phyloP scores from a whole-genome alignment of 2,329 filamentous ascomycete species.

The Xylariaceae sp. region DNA sequence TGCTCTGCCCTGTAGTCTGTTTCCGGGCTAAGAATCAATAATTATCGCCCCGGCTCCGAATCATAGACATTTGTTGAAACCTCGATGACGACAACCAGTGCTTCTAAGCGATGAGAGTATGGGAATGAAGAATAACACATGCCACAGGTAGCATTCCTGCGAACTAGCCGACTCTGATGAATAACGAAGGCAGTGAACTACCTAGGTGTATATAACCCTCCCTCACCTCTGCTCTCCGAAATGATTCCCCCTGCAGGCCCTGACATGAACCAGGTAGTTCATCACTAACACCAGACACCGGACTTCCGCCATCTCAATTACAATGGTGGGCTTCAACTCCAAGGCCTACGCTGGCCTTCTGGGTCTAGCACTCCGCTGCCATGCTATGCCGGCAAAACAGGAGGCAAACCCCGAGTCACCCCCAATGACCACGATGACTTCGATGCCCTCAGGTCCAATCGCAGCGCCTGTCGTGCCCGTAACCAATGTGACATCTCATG shows the following conservation, averaged over 20 bases:
- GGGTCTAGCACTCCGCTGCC: slow-evolving; percentile 14
- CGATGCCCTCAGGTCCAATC: slow-evolving; percentile 29
- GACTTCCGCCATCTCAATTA: not conserved
- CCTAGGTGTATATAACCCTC: slow-evolving; percentile 5
- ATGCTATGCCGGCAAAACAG: slow-evolving; percentile 33
- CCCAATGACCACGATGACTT: slow-evolving; percentile 32
- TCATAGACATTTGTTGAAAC: not conserved
- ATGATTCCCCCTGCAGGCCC: not conserved
- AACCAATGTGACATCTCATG: slow-evolving; percentile 60
- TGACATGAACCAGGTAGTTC: not conserved
- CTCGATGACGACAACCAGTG: slow-evolving; percentile 13
- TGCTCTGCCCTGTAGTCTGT: not conserved
- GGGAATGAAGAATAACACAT: not conserved
- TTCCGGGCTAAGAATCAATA: not conserved
- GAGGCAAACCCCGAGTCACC: slow-evolving; percentile 19
- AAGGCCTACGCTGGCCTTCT: slow-evolving; percentile 10
- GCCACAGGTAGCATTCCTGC: not conserved
- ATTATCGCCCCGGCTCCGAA: not conserved
- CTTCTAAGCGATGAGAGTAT: not conserved
- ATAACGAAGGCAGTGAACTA: not conserved
- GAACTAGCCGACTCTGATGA: not conserved
- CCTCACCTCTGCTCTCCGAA: not conserved
- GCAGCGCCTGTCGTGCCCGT: slow-evolving; percentile 32
- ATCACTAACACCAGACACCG: not conserved
- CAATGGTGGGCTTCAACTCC: slow-evolving; percentile 7